Evolutionary conservation across 2,329 filamentous ascomycete genomes (phyloP), one percentile per base, ranked within the genome.

Genomic region (Aspergillus sp.): DNA sequence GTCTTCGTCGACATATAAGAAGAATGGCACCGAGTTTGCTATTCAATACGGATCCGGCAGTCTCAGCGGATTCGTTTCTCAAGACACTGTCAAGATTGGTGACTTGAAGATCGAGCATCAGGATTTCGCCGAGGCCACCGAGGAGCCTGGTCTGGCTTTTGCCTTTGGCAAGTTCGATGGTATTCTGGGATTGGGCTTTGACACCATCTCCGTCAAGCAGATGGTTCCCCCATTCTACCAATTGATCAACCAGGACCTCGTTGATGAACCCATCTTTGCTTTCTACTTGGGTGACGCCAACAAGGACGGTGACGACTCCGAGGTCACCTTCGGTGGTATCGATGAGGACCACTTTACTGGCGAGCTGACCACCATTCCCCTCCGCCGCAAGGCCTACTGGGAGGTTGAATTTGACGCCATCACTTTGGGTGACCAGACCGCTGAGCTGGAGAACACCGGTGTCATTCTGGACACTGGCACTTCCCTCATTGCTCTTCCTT

Each of bases 301-400:
- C 67, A 79, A 80, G 57, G 80, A 85, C 26, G 82, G 82, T 40
- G 79, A 84, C 46, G 80, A 87, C 66, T 96, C 90, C 34, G 90
- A 90, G 73, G 90, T 84, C 48, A 83, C 85, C 55, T 98, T 98
- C 56, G 91, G 91, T 68, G 91, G 91, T 54, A 72, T 95, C 49
- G 85, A 97, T 70, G 75, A 89, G 73, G 74, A 76, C 64, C 89
- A 93, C 77, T 86, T 81, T 71, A 83, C 78, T 33, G 93, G 93
- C 62, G 85, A 97, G 70, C 80, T 98, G 61, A 88, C 84, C 66
- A 94, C 90, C 70, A 89, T 98, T 57, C 93, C 93, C 43, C 82
- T 98, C 58, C 88, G 93, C 70, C 88, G 93, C 68, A 97, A 97
- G 85, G 93, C 93, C 39, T 98, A 98, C 81, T 98, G 93, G 93